Evolutionary conservation across 805 yeast genomes (phyloP).

Genomic region (Metschnikowia santaceciliae): DNA sequence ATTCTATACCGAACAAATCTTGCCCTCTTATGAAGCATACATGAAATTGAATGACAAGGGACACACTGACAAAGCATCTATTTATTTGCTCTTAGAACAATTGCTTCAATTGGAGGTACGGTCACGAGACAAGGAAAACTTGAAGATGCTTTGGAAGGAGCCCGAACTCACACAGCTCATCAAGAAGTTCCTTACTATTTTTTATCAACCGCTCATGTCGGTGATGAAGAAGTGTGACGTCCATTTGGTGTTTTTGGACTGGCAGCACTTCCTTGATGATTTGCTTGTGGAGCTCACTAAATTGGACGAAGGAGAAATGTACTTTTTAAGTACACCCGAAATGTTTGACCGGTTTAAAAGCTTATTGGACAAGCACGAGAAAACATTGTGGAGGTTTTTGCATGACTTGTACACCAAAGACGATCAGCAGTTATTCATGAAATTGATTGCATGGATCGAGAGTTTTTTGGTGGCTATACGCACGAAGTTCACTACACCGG

Average conservation of each 20-base stretch:
- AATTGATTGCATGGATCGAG: constrained; percentile 71
- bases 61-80: constrained; percentile 19
- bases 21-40: constrained; percentile 21
- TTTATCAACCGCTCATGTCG: constrained; percentile 69
- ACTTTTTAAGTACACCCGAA: constrained; percentile 47
- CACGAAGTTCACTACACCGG: constrained; percentile 47
- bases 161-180: constrained; percentile 74
- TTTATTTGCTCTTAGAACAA: constrained; percentile 54
- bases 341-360: constrained; percentile 64
- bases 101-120: constrained; percentile 62
- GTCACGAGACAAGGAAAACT: constrained; percentile 67
- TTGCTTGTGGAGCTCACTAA: constrained; percentile 65
- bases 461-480: constrained; percentile 60
- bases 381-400: constrained; percentile 66
- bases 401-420: constrained; percentile 83
- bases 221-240: constrained; percentile 65
- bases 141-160: constrained; percentile 81
- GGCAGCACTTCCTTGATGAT: constrained; percentile 37
- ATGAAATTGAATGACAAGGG: constrained; percentile 13
- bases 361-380: constrained; percentile 69
- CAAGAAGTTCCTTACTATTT: constrained; percentile 65
- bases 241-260: constrained; percentile 51
- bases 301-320: constrained; percentile 53
- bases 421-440: constrained; percentile 63
- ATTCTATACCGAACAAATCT: constrained; percentile 9